Evolutionary conservation across 2,329 filamentous ascomycete species (phyloP), one percentile per base, ranked within the genome.

Genomic region (Xylaria sp.): DNA sequence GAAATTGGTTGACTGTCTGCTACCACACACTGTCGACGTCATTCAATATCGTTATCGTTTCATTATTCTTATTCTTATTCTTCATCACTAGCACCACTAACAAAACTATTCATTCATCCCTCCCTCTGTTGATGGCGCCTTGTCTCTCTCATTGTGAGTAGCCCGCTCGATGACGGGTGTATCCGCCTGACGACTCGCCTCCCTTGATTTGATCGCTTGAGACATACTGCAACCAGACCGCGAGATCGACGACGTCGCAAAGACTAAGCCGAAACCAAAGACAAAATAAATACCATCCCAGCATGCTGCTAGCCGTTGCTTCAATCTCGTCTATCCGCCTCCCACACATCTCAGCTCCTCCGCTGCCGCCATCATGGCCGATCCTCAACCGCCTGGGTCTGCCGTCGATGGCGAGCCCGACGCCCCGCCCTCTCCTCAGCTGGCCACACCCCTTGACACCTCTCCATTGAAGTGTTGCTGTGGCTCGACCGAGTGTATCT

Each of bases 401-500:
- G 15, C 61, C n/a, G 41, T 32, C 23, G 63, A 68, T 25, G 28
- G 63, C 65, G 68, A 69, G 41, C n/a, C n/a, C 65, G 60, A 64
- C 59, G 20, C 59, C 25, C 50, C 20, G 12, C 34, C 8, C 10
- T 41, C 68, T 23, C 25, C 65, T 70, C 72, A 61, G 46, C 56
- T 68, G 25, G 66, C 70, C 15, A 61, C 68, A 54, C 63, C 63
- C 39, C 61, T 68, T 57, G 77, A 79, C 65, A 74, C 78, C 62
- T 76, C 81, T 52, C 74, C 82, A 20, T 78, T 89, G 72, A 84
- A 82, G 60, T 98, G 96, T 85, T 99, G 95, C 83, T 99, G 95
- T 83, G 94, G 94, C 66, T 90, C 89, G 73, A 79, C 85, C 71
- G 90, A 94, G 76, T 98, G 95, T 81, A 87, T 90, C 74, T 93